A percentile compares a stretch with the other conserved stretches of the same genome.
Conservation (phyloP, 148 eudicot genomes). For the Fagopyrum esculentum region DNA sequence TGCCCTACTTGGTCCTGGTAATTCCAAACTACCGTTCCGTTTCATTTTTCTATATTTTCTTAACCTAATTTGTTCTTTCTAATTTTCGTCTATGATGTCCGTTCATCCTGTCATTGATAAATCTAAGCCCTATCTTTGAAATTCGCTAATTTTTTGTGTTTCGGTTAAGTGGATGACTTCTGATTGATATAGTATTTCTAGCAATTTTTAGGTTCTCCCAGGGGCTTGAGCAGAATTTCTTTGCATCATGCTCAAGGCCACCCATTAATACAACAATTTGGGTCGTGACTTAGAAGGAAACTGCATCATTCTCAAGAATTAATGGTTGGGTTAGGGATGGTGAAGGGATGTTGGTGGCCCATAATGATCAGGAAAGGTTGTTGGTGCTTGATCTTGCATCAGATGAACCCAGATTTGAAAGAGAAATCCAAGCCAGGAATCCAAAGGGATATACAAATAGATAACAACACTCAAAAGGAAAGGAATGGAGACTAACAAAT, state of each 20-base stretch:
- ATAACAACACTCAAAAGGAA: no score
- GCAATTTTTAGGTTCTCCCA: neutral
- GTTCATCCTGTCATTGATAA: neutral
- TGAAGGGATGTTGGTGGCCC: neutral
- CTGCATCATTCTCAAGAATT: conserved; percentile 1
- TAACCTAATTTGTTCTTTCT: neutral
- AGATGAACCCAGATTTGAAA: no score
- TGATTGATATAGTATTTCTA: conserved; percentile 1
- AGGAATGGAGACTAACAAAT: no score
- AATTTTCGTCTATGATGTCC: neutral
- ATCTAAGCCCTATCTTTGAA: neutral
- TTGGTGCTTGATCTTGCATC: conserved; percentile 5
- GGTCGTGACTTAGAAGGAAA: neutral
- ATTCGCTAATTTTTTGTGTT: neutral
- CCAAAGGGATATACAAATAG: no score
- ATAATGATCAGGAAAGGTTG: neutral
- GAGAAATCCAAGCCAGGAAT: no score
- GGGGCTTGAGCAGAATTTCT: neutral
- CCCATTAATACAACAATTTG: neutral
- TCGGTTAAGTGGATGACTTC: conserved; percentile 6
- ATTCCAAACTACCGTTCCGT: neutral
- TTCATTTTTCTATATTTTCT: neutral
- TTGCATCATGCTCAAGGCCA: neutral
- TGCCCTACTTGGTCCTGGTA: conserved; percentile 99
- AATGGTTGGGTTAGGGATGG: conserved; percentile 3